Percentiles rank a stretch among this genome's conserved stretches.
phyloP scores from a whole-genome alignment of 2,329 filamentous ascomycete species.

The Pyricularia grisea region DNA sequence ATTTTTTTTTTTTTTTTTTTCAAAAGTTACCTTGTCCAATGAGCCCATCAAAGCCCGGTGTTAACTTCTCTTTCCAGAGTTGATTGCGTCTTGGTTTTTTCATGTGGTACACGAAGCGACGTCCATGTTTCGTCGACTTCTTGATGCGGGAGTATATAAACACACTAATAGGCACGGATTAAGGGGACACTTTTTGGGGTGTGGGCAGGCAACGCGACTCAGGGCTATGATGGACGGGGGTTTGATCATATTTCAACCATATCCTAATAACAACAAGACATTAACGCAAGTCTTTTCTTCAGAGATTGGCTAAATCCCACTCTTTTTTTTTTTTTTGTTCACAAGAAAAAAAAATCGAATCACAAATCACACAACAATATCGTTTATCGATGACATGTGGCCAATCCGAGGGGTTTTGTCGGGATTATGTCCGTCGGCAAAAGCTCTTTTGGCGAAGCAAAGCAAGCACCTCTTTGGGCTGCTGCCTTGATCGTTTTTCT shows the following conservation, averaged over 20 bases:
- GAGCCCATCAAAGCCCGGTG: neutral
- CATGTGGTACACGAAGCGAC: neutral
- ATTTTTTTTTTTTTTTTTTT: neutral
- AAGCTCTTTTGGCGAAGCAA: neutral
- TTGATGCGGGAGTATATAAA: neutral
- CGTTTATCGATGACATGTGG: neutral
- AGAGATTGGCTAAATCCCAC: no score
- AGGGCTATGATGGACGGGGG: neutral
- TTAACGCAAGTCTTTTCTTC: neutral
- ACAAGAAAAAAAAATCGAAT: no score
- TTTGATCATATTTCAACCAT: neutral
- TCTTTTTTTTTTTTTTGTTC: no score
- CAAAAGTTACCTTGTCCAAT: neutral
- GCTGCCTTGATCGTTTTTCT: neutral
- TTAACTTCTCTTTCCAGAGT: neutral
- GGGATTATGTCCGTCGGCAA: neutral
- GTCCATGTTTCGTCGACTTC: neutral
- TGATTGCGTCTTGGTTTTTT: neutral
- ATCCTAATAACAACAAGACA: neutral
- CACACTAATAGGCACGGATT: neutral
- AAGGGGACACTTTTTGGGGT: neutral
- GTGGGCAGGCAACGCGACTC: neutral
- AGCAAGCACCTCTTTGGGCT: neutral
- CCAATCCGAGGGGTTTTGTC: neutral
- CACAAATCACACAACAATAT: neutral